Base-by-base conservation (phyloP, 768 basidiomycete species). In the Boletus sensibilis region DNA sequence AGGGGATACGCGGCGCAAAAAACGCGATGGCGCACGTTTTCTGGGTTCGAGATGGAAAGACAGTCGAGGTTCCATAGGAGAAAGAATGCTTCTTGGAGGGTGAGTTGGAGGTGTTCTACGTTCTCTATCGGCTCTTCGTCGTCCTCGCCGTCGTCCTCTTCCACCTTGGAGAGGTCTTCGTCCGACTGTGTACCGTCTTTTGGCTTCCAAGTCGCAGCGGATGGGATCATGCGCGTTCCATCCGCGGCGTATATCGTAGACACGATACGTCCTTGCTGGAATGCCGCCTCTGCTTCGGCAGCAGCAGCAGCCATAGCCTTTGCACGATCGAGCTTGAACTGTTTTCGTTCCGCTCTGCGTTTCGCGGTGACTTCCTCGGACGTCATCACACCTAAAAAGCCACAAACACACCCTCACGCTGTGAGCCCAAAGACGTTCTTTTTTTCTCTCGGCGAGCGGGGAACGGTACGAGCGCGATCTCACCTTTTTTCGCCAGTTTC, bases 311-410 rank as follows among this genome's bases (percentile, higher is more conserved):
- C 92, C 61, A 97, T 89, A 2, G 94, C 96, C 54, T 79, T 77
- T 27, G 95, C 94, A 65, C 97, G 86, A 67, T 96, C 93, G 38
- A 87, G 78, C 73, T 99, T 99, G 79, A 96, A 95, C 63, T 94
- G 90, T 64, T 87, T 87, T 37, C 97, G 86, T 63, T 95, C 93
- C 31, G 85, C 84, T 45, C 97, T 80, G 38, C 97, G 87, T 66
- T 85, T 85, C 38, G 90, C 92, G 10, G 94, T 92, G 52, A 97
- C 75, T 72, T 98, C 93, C 68, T 99, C 97, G 1, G 94, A 87
- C 0, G 94, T 93, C 61, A 90, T 74, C 52, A 54, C 1, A 25
- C 61, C 61, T 59, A 25, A 29, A 29, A 27, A 11, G 16, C 37
- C 44, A 4, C 21, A 31, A 14, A 12, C 18, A 38, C 18, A n/a